Evolutionary conservation across 306 rosid species (phyloP).

Genomic region (Amphicarpaea edgeworthii): DNA sequence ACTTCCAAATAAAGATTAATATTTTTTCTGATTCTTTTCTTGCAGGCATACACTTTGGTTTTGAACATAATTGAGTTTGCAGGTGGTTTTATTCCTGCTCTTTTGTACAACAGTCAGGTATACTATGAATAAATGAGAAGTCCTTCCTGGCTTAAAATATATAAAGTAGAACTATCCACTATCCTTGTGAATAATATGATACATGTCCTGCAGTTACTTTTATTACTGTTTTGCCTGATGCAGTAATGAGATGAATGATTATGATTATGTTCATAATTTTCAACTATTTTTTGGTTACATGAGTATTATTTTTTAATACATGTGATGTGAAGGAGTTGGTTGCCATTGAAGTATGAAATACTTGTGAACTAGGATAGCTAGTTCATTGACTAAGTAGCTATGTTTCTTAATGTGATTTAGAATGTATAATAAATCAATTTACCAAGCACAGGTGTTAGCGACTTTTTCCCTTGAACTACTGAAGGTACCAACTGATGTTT

Average conservation of each 20-base stretch:
- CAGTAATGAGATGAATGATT: constrained; percentile 14
- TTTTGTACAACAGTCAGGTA: constrained; percentile 95
- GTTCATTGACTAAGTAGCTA: constrained; percentile 4
- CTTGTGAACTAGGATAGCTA: constrained; percentile 21
- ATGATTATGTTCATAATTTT: constrained; percentile 2
- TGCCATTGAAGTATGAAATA: background rate
- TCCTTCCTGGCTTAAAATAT: constrained; percentile 33
- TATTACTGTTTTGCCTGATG: constrained; percentile 22
- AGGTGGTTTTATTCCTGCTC: constrained; percentile 75
- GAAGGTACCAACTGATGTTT: background rate
- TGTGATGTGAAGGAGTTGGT: background rate
- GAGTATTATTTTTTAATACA: constrained; percentile 9
- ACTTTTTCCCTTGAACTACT: background rate
- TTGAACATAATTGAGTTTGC: constrained; percentile 84
- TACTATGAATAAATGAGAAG: constrained; percentile 21
- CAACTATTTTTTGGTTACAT: constrained; percentile 24
- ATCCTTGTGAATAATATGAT: constrained; percentile 17
- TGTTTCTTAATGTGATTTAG: constrained; percentile 11
- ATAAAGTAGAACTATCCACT: constrained; percentile 15
- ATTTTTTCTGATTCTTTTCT: constrained; percentile 32
- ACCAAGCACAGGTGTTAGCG: background rate
- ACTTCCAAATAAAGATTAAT: constrained; percentile 33
- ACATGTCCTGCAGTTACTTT: constrained; percentile 15
- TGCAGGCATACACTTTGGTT: constrained; percentile 84
- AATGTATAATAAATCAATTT: constrained; percentile 3